A percentile compares a stretch with the other conserved stretches of the same genome.
Conservation (phyloP, 345 rosid genomes). For the Citrus unshiu region DNA sequence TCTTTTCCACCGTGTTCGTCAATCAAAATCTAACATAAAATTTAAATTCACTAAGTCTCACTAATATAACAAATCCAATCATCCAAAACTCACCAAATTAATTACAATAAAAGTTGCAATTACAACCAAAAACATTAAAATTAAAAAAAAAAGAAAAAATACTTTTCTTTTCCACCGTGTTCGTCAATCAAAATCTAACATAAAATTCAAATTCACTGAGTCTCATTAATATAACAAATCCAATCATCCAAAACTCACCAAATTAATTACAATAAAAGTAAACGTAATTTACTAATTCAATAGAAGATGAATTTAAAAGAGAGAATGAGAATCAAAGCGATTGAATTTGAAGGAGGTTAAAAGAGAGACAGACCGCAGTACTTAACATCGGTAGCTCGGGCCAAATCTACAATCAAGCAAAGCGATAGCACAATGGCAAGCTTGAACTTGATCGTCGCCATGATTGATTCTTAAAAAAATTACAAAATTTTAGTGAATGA, state of each 20-base stretch:
- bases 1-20: not conserved
- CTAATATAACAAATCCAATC: not conserved
- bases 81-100: not conserved
- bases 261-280: not conserved
- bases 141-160: not conserved
- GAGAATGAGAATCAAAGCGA: not conserved
- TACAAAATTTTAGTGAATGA: no score
- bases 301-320: not conserved
- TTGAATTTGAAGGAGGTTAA: not conserved
- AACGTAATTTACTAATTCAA: not conserved
- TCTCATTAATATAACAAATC: not conserved
- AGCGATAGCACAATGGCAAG: conserved; percentile 28
- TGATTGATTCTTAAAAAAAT: not conserved
- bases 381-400: conserved; percentile 45
- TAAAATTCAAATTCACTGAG: not conserved
- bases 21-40: not conserved
- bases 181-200: not conserved
- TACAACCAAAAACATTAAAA: not conserved
- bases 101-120: conserved; percentile 15
- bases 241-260: not conserved
- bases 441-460: conserved; percentile 25
- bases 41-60: not conserved
- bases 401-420: conserved; percentile 31
- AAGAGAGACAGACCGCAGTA: conserved; percentile 57
- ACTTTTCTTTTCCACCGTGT: not conserved